Conservation (phyloP, 2,329 filamentous ascomycete species). For the Fusarium papillatum region DNA sequence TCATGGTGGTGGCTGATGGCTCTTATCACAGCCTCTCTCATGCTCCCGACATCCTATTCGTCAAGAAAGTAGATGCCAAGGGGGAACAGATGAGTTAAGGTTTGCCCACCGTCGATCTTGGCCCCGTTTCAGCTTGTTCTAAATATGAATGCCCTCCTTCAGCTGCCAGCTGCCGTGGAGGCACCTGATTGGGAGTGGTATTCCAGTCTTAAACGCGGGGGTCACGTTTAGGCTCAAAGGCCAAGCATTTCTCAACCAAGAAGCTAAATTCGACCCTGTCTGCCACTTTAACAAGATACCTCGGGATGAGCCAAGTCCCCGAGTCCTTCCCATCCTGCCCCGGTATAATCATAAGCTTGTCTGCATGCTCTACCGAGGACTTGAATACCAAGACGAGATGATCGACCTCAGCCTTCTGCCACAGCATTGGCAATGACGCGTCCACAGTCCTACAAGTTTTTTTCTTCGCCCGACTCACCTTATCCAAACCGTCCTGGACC, state of each 20-base stretch:
- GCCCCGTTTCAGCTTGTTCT: constrained; percentile 17
- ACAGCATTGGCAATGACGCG: constrained; percentile 23
- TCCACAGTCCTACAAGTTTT: not conserved
- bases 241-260: constrained; percentile 14
- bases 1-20: constrained; percentile 38
- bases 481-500: not conserved
- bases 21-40: constrained; percentile 17
- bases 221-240: constrained; percentile 15
- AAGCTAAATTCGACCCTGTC: not conserved
- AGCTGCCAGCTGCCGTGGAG: constrained; percentile 9
- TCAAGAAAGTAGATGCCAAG: constrained; percentile 20
- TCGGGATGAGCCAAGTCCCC: constrained; percentile 2
- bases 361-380: not conserved
- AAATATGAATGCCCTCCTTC: constrained; percentile 10
- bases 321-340: not conserved
- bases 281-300: not conserved
- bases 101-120: not conserved
- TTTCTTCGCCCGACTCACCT: no score
- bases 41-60: not conserved
- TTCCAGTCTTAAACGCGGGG: constrained; percentile 1
- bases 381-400: not conserved
- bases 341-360: not conserved
- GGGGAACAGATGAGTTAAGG: constrained; percentile 1
- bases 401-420: constrained; percentile 5
- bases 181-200: constrained; percentile 11